Conservation (phyloP, 148 eudicot species). For the Euryodendron excelsum region DNA sequence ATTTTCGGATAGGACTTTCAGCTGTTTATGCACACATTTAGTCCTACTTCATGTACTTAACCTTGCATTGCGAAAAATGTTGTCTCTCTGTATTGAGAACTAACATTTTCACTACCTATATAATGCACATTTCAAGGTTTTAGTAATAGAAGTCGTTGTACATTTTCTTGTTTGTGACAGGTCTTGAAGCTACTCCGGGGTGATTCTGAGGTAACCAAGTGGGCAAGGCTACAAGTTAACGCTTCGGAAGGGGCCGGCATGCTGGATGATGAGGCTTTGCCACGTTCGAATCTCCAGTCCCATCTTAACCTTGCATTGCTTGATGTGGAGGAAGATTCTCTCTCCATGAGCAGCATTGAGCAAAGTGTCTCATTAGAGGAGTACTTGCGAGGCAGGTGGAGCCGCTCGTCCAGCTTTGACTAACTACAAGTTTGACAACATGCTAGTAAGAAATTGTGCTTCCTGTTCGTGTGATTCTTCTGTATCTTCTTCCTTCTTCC, state of each 20-base stretch:
- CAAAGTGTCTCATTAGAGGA: constrained; percentile 74
- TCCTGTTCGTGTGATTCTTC: constrained; percentile 12
- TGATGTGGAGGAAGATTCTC: constrained; percentile 77
- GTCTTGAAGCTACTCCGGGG: constrained; percentile 81
- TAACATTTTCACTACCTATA: background rate
- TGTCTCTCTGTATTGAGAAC: background rate
- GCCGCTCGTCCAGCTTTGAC: constrained; percentile 88
- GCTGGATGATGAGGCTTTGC: constrained; percentile 51
- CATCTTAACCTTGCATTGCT: constrained; percentile 82
- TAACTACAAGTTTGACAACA: constrained; percentile 20
- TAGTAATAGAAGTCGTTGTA: background rate
- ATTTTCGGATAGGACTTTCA: background rate
- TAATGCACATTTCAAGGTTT: background rate
- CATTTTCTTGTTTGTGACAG: constrained; percentile 30
- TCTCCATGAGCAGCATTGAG: constrained; percentile 74
- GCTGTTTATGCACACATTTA: background rate
- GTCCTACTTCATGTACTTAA: background rate
- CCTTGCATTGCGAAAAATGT: background rate
- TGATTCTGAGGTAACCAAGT: constrained; percentile 52
- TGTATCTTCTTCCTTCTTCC: background rate
- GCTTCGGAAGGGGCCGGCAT: constrained; percentile 40
- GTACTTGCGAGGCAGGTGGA: constrained; percentile 86
- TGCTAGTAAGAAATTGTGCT: background rate
- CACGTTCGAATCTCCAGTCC: constrained; percentile 63
- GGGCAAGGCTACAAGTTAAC: constrained; percentile 68